Conservation (phyloP, 2,329 filamentous ascomycete genomes). For the Colletotrichum tropicicola region DNA sequence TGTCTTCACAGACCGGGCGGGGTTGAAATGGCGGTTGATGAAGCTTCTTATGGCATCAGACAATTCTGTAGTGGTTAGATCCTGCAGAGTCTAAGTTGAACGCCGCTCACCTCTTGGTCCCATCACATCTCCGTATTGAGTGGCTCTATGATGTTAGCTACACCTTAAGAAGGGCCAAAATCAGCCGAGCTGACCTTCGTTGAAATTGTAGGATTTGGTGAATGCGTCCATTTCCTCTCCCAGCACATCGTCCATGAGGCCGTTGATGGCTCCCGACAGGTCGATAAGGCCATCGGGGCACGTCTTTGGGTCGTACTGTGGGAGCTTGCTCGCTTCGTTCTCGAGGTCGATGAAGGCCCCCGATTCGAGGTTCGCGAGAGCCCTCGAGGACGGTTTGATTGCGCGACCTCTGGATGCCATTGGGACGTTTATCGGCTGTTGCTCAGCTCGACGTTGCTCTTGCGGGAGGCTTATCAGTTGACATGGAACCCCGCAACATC, state of each 20-base stretch:
- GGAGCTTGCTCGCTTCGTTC: slow-evolving; percentile 2
- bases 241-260: slow-evolving; percentile 1
- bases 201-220: background rate
- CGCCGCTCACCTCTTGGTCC: background rate
- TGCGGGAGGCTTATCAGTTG: background rate
- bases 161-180: background rate
- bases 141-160: background rate
- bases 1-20: background rate
- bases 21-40: background rate
- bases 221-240: background rate
- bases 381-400: background rate
- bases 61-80: background rate
- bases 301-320: background rate
- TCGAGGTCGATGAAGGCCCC: slow-evolving; percentile 3
- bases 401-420: background rate
- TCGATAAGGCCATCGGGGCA: slow-evolving; percentile 12
- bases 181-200: background rate
- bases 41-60: background rate
- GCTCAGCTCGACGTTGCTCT: background rate
- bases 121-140: background rate
- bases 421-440: background rate
- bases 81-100: background rate
- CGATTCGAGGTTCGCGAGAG: slow-evolving; percentile 4
- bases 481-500: background rate
- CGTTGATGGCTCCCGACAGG: slow-evolving; percentile 10